These are phyloP conservation scores for Zychaea mexicana DNA, from an alignment of 371 early-diverging fungal species.

Conservation along the genomic window DNA sequence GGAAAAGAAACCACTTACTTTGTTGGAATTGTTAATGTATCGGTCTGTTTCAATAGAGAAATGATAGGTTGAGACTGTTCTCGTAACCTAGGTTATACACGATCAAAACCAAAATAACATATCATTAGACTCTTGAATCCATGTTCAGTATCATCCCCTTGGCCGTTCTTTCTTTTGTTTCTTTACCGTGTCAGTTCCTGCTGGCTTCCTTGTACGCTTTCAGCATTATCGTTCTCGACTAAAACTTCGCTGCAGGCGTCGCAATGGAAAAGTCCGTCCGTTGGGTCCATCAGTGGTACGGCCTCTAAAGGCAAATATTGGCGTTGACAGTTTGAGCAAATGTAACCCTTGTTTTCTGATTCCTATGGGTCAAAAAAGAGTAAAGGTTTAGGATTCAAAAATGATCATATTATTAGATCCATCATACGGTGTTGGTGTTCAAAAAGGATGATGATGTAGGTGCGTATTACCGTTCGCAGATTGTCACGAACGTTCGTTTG, in stretches of 20 bases:
- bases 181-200: conserved; percentile 30
- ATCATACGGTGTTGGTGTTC: too few species aligned
- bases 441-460: neutral
- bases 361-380: conserved; percentile 35
- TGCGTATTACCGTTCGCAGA: conserved; percentile 59
- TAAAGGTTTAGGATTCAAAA: neutral
- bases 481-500: conserved; percentile 69
- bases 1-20: conserved; percentile 30
- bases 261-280: conserved; percentile 58
- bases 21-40: conserved; percentile 70
- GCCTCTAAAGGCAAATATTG: conserved; percentile 63
- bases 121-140: too few species aligned
- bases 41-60: conserved; percentile 81
- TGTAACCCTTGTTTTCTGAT: conserved; percentile 73
- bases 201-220: conserved; percentile 56
- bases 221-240: conserved; percentile 69
- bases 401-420: neutral
- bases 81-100: conserved; percentile 51
- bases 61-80: conserved; percentile 84
- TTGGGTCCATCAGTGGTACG: conserved; percentile 49
- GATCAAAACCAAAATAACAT: neutral
- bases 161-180: too few species aligned
- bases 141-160: too few species aligned
- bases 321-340: conserved; percentile 64
- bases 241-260: conserved; percentile 64